phyloP scores from a whole-genome alignment of 345 rosid species.

The Lenwebbia sp. region DNA sequence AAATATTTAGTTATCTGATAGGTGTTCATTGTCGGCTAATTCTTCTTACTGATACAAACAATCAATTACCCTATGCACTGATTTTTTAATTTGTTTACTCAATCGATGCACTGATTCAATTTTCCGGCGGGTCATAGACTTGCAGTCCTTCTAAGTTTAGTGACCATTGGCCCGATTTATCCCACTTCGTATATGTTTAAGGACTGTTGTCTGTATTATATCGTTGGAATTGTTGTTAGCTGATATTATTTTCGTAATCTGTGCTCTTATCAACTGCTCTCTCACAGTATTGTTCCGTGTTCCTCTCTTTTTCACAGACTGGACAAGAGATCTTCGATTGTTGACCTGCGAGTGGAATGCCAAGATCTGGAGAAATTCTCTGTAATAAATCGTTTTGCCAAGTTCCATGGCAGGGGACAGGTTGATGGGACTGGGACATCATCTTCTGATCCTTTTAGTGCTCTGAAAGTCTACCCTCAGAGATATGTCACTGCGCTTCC shows the following conservation, averaged over 20 bases:
- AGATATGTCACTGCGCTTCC: slow-evolving; percentile 83
- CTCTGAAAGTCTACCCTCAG: slow-evolving; percentile 48
- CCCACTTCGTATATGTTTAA: neutral
- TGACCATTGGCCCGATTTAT: neutral
- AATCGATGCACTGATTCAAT: neutral
- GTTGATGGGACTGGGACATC: slow-evolving; percentile 36
- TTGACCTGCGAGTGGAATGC: slow-evolving; percentile 73
- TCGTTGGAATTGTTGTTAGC: neutral
- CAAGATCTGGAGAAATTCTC: slow-evolving; percentile 73
- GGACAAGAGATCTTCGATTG: slow-evolving; percentile 48
- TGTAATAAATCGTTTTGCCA: slow-evolving; percentile 89
- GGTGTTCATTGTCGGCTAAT: neutral
- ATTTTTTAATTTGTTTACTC: neutral
- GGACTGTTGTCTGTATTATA: neutral
- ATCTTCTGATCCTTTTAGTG: slow-evolving; percentile 23
- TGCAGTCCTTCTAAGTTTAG: neutral
- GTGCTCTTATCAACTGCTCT: neutral
- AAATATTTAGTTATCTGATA: neutral
- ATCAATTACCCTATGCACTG: neutral
- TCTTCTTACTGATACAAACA: neutral
- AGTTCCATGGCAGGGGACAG: slow-evolving; percentile 63
- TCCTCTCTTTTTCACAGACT: slow-evolving; percentile 34
- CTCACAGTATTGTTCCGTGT: neutral
- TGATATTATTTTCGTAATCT: neutral
- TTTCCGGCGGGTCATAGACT: neutral